These are phyloP conservation scores for Kwoniella bestiolae DNA, from an alignment of 768 basidiomycete genomes.

Conservation along the genomic window DNA sequence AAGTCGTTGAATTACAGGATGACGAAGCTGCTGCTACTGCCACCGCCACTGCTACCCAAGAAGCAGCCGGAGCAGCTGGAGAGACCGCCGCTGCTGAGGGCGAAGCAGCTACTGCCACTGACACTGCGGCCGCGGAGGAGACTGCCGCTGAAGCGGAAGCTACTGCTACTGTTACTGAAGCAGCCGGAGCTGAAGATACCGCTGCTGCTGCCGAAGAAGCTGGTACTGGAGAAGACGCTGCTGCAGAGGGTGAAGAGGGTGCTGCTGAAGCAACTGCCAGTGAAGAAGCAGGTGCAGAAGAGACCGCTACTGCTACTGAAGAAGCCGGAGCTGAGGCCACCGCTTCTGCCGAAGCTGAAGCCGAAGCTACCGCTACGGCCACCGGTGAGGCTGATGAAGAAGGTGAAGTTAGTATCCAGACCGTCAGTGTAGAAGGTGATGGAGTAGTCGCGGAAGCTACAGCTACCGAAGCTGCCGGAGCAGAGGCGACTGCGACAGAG, in stretches of 20 bases:
- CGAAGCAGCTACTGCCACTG: conserved; percentile 52
- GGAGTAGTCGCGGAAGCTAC: background rate
- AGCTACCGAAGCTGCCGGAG: background rate
- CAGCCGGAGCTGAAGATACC: conserved; percentile 18
- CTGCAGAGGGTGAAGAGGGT: conserved; percentile 18
- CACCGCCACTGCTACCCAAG: conserved; percentile 44
- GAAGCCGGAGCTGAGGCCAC: conserved; percentile 59
- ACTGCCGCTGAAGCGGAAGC: background rate
- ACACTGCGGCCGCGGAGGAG: background rate
- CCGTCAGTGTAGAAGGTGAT: conserved; percentile 1
- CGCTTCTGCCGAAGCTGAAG: background rate
- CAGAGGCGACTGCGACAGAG: background rate
- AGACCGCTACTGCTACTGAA: conserved; percentile 52
- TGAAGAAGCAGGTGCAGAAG: background rate
- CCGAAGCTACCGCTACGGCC: background rate
- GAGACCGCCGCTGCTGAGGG: conserved; percentile 52
- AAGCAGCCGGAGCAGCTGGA: background rate
- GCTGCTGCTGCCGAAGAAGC: conserved; percentile 27
- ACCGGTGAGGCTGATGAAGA: too few species aligned
- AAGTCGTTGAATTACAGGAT: too few species aligned
- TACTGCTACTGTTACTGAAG: background rate
- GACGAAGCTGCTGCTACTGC: conserved; percentile 21
- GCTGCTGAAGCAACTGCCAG: conserved; percentile 44
- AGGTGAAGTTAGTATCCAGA: too few species aligned
- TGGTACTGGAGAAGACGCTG: conserved; percentile 33